Percentiles rank a stretch among this genome's conserved stretches.
phyloP scores from a whole-genome alignment of 1,139 yeast species.

The Diutina siamensis region DNA sequence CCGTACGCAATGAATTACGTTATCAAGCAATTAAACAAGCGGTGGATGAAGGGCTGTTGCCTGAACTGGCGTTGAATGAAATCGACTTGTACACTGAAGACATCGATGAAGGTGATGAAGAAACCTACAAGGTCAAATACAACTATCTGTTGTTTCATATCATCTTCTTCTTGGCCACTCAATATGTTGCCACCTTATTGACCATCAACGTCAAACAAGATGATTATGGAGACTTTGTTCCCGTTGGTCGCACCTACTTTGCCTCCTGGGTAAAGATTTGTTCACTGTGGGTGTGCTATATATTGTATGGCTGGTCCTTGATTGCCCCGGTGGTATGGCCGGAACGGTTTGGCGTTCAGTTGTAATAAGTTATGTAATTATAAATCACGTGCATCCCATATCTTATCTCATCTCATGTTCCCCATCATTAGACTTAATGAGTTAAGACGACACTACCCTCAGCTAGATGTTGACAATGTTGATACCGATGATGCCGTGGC shows the following conservation, averaged over 20 bases:
- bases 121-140: constrained; percentile 59
- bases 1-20: constrained; percentile 57
- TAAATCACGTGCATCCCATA: neutral
- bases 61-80: constrained; percentile 80
- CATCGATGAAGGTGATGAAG: constrained; percentile 43
- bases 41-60: constrained; percentile 87
- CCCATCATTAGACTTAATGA: neutral
- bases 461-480: neutral
- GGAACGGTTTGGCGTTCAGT: constrained; percentile 46
- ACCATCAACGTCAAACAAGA: constrained; percentile 87
- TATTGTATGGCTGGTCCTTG: constrained; percentile 81
- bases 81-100: constrained; percentile 47
- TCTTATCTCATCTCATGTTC: neutral
- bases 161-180: constrained; percentile 90
- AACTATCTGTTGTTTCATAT: constrained; percentile 84
- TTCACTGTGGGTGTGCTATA: constrained; percentile 86
- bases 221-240: constrained; percentile 80
- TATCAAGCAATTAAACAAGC: constrained; percentile 87
- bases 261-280: constrained; percentile 90
- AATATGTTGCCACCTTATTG: constrained; percentile 87
- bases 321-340: constrained; percentile 87
- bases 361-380: neutral
- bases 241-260: constrained; percentile 94
- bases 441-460: neutral
- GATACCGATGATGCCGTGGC: neutral